Base-by-base conservation (phyloP, 176 grass and related monocot species). In the Musa itinerans region DNA sequence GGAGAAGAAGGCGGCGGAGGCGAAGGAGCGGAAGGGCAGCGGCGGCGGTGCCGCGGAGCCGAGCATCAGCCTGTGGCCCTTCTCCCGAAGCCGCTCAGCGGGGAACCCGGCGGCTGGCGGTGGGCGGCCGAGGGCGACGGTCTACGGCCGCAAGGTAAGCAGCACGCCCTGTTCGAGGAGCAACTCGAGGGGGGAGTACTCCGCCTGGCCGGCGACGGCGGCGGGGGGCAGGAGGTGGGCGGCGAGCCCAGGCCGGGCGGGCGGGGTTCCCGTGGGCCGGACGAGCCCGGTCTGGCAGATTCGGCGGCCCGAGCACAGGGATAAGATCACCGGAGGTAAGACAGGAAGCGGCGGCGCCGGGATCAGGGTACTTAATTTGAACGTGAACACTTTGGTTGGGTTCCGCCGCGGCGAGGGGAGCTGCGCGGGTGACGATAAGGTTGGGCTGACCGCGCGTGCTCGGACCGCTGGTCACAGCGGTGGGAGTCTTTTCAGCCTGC, bases 21-120 rank as follows among this genome's bases (percentile, higher is more conserved):
- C 75, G 2, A 86, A 78, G 81, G 84, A 70, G 13, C 66, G 63
- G 49, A 85, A 56, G 63, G 24, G 67, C 2, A 61, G 51, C 54
- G 76, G 71, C n/a, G 29, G 76, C 51, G 77, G 54, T 15, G 14
- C 65, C 62, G 56, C 65, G 1, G 92, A 96, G 83, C 85, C 92
- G 13, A 89, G 86, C 74, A 96, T 96, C 54, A 89, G 89, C 82
- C 91, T 96, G 53, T 96, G 89, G 92, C 92, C 92, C 0, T 96
- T 96, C 79, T 85, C 86, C 5, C 74, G 89, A 54, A 92, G 92
- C 78, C 86, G 84, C 50, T 96, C 92, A n/a, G 92, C 92, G 12
- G 88, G 87, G 13, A 85, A 77, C 24, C 72, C 75, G 56, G 76
- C 66, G 0, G 53, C 53, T 8, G 81, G 81, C 54, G 52, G 66